Evolutionary conservation across 2,329 filamentous ascomycete species (phyloP).

Genomic region (Pseudogymnoascus sp.): DNA sequence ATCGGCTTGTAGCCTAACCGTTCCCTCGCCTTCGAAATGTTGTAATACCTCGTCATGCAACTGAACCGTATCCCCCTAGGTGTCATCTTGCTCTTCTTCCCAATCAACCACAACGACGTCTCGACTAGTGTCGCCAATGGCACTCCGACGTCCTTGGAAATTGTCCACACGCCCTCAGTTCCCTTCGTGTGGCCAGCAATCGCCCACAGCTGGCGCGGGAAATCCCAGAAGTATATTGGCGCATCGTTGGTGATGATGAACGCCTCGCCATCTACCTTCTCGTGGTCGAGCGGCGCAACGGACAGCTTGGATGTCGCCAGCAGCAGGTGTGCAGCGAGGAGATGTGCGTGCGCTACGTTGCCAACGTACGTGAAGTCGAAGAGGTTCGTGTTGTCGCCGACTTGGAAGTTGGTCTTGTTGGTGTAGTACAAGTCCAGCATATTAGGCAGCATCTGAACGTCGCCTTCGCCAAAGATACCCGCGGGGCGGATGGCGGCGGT

Average conservation of each 20-base stretch:
- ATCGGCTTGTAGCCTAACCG: conserved; percentile 62
- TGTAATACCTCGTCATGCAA: conserved; percentile 70
- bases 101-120: conserved; percentile 39
- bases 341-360: conserved; percentile 69
- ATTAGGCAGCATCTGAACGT: conserved; percentile 65
- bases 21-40: conserved; percentile 65
- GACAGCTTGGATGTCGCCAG: conserved; percentile 25
- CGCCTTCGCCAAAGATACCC: conserved; percentile 85
- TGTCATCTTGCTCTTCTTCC: conserved; percentile 46
- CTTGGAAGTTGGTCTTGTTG: conserved; percentile 65
- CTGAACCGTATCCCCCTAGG: conserved; percentile 46
- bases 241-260: conserved; percentile 88
- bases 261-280: conserved; percentile 72
- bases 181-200: conserved; percentile 46
- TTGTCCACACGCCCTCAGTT: conserved; percentile 45
- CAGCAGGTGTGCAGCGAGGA: conserved; percentile 62
- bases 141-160: conserved; percentile 44
- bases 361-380: conserved; percentile 64
- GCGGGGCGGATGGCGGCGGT: conserved; percentile 79
- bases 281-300: conserved; percentile 58
- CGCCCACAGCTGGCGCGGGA: conserved; percentile 69
- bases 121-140: conserved; percentile 46
- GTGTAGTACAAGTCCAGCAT: conserved; percentile 64
- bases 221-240: conserved; percentile 87
- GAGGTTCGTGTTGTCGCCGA: conserved; percentile 65